A percentile compares a stretch with the other conserved stretches of the same genome.
phyloP scores from a whole-genome alignment of 2,329 filamentous ascomycete species.

The Diaporthe ampelina region DNA sequence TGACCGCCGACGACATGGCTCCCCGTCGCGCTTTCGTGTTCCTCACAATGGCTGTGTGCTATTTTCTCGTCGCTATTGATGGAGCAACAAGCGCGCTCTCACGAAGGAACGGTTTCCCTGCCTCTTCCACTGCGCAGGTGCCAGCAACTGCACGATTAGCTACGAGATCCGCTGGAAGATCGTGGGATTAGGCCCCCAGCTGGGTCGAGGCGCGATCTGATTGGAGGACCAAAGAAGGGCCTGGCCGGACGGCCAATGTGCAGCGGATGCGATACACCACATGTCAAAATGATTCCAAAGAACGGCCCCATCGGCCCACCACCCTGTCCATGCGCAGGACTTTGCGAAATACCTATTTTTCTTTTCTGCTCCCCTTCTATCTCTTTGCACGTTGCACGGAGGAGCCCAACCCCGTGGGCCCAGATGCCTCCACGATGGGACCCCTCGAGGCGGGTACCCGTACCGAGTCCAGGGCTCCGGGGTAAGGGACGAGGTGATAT shows the following conservation, averaged over 20 bases:
- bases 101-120: neutral
- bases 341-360: constrained; percentile 35
- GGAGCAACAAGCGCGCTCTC: neutral
- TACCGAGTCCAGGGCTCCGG: constrained; percentile 31
- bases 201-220: neutral
- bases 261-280: constrained; percentile 4
- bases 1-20: neutral
- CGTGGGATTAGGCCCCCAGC: neutral
- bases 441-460: neutral
- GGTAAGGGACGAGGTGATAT: neutral
- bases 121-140: neutral
- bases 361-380: neutral
- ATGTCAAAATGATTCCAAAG: constrained; percentile 39
- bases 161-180: constrained; percentile 30
- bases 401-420: neutral
- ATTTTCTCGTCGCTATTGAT: neutral
- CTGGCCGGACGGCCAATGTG: constrained; percentile 13
- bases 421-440: neutral
- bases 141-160: constrained; percentile 29
- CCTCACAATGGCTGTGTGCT: neutral
- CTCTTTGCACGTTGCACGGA: neutral
- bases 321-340: constrained; percentile 33
- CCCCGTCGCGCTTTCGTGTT: neutral
- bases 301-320: constrained; percentile 25
- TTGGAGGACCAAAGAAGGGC: neutral